Percentiles rank a stretch among this genome's conserved stretches.
phyloP scores from a whole-genome alignment of 495 filamentous ascomycete species.

The Podospora didyma region DNA sequence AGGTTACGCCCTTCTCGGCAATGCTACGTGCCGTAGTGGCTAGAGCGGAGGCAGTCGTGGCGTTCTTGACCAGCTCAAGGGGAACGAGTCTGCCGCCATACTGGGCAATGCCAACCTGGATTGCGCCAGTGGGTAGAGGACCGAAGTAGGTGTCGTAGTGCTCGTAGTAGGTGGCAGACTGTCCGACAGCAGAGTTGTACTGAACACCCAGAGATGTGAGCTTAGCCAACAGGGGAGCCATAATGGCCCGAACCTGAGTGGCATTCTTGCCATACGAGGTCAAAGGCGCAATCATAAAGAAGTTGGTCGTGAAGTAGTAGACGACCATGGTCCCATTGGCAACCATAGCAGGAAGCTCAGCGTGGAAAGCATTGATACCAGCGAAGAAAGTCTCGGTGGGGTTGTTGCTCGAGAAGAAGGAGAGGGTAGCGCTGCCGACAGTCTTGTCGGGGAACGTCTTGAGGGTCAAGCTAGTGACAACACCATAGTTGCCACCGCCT shows the following conservation, averaged over 20 bases:
- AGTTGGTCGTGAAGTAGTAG: constrained; percentile 45
- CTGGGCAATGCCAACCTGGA: constrained; percentile 45
- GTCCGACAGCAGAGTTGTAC: constrained; percentile 11
- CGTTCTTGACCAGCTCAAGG: constrained; percentile 40
- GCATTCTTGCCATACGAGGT: constrained; percentile 35
- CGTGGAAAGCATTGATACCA: constrained; percentile 27
- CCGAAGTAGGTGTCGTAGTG: constrained; percentile 44
- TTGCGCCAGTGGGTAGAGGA: constrained; percentile 34
- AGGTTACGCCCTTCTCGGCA: constrained; percentile 34
- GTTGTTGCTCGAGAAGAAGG: constrained; percentile 26
- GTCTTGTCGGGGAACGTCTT: constrained; percentile 36
- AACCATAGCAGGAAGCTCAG: constrained; percentile 20
- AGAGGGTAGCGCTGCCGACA: constrained; percentile 29
- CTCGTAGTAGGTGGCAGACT: constrained; percentile 42
- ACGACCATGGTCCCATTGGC: constrained; percentile 32
- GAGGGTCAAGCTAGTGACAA: constrained; percentile 40
- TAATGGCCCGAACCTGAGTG: constrained; percentile 28
- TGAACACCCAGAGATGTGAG: constrained; percentile 31
- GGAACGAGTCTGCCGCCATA: constrained; percentile 61
- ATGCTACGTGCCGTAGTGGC: constrained; percentile 38
- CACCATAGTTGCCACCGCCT: constrained; percentile 47
- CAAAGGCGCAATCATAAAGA: constrained; percentile 42
- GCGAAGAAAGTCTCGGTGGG: constrained; percentile 41
- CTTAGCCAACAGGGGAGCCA: constrained; percentile 30
- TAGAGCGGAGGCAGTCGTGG: constrained; percentile 17